Evolutionary conservation across 768 basidiomycete species (phyloP), one percentile per base, ranked within the genome.

Genomic region (Mycena floridula): DNA sequence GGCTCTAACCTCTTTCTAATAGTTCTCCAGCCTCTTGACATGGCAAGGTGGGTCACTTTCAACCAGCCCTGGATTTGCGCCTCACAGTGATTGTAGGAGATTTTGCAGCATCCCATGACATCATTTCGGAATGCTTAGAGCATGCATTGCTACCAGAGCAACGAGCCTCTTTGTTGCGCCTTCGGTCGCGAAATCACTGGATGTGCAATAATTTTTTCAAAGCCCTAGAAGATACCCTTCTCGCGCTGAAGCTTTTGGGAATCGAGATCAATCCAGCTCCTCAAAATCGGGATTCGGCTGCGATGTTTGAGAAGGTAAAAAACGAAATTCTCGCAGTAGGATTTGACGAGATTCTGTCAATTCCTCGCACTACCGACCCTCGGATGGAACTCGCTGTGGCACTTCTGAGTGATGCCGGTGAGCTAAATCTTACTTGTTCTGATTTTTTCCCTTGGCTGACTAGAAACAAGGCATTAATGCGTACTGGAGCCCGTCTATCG

Each of bases 291-390:
- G 76, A 81, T 47, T 79, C 76, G 11, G 78, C 83, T 54, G 48
- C 58, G n/a, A 74, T 82, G 72, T 85, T 85, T 52, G 80, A 85
- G 45, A 69, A 76, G 53, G 78, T 85, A 44, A 82, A 81, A 57
- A 80, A 81, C 49, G 79, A 83, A 55, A 82, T 87, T 37, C 60
- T 85, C 37, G 77, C 79, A 0, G 72, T 82, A 21, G 83, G 83
- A 1, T 82, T 82, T 49, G 82, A 82, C 21, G 75, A 81, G 45
- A 82, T 88, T 48, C 63, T 85, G 8, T 55, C 66, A 22, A 78
- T 82, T 30, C 82, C 81, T 22, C 66, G 75, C n/a, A 73, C 80
- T 5, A 74, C 73, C 6, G 82, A 86, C 57, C 57, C 67, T 1
- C 68, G 70, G 36, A 77, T 69, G 9, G 79, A 85, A 52, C 67